Base-by-base conservation (phyloP, 2,329 filamentous ascomycete genomes). In the Trichoderma afroharzianum region DNA sequence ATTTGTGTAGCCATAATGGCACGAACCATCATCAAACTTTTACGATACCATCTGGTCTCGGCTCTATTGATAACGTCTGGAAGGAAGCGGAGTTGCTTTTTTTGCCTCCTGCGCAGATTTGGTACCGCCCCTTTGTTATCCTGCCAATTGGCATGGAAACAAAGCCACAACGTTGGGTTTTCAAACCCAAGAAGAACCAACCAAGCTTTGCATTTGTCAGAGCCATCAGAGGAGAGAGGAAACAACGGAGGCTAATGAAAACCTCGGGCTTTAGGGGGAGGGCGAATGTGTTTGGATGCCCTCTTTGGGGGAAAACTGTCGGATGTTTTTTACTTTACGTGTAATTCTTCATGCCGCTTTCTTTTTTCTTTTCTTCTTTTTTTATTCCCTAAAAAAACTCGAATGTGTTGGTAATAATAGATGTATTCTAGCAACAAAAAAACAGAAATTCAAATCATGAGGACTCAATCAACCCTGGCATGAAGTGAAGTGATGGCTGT, bases 341-440 rank as follows among this genome's bases (percentile, higher is more conserved):
- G 43, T 50, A 50, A n/a, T 21, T 50, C 39, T 50, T 21, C 43
- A 50, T 50, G 43, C 43, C 43, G 43, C 9, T 50, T 21, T 50
- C 43, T 12, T 50, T 50, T 50, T 43, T n/a, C 4, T 12, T 18
- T 21, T 47, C n/a, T 11, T 21, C 11, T 9, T 12, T 50, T 50
- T 50, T 11, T 21, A 11, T 50, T 21, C 43, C 43, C n/a, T 21
- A 50, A 50, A 21, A n/a, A 47, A 50, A n/a, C n/a, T 21, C 6
- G n/a, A 21, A 50, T 21, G n/a, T 50, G 43, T 50, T 50, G 43
- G 43, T 50, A 50, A 50, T 50, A 50, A 50, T 50, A 50, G 43
- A 50, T 50, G 43, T 50, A 50, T 21, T 50, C 43, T 50, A 50
- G 43, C n/a, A 50, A 47, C n/a, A n/a, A n/a, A 21, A 47, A 50